A percentile compares a stretch with the other conserved stretches of the same genome.
Conservation (phyloP, 306 rosid species). For the Calophaca sinica region DNA sequence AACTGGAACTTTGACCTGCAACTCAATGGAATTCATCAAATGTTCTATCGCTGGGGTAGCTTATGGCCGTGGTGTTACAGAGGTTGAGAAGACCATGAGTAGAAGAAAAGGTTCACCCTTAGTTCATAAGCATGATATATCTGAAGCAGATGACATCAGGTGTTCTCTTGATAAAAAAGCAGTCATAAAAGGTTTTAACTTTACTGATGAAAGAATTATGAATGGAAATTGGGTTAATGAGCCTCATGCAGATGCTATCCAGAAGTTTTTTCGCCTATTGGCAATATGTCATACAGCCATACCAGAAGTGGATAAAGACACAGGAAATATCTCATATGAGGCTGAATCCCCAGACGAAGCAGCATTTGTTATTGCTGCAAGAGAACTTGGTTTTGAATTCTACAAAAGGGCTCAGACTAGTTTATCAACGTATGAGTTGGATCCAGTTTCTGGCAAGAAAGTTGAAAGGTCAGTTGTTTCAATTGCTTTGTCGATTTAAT, state of each 20-base stretch:
- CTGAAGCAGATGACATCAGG: slow-evolving; percentile 28
- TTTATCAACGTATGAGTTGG: slow-evolving; percentile 75
- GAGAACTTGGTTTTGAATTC: slow-evolving; percentile 94
- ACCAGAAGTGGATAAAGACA: slow-evolving; percentile 82
- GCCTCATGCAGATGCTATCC: slow-evolving; percentile 68
- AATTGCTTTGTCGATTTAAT: slow-evolving; percentile 28
- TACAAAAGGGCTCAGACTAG: slow-evolving; percentile 86
- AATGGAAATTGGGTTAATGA: slow-evolving; percentile 90
- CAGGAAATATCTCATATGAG: slow-evolving; percentile 74
- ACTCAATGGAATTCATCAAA: slow-evolving; percentile 97
- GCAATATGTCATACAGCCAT: slow-evolving; percentile 97
- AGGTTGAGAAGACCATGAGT: slow-evolving; percentile 78
- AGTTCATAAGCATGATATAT: slow-evolving; percentile 14
- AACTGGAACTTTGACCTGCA: slow-evolving; percentile 98
- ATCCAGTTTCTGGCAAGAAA: slow-evolving; percentile 68
- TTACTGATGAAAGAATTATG: slow-evolving; percentile 83
- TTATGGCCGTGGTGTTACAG: slow-evolving; percentile 87
- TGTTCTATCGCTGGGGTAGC: slow-evolving; percentile 96
- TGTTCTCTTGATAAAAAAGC: slow-evolving; percentile 47
- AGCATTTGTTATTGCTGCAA: slow-evolving; percentile 97
- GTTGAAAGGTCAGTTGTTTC: slow-evolving; percentile 72
- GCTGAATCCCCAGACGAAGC: slow-evolving; percentile 99
- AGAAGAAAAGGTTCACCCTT: slow-evolving; percentile 54
- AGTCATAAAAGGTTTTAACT: slow-evolving; percentile 85
- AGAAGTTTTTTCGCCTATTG: slow-evolving; percentile 73